Evolutionary conservation across 2,329 filamentous ascomycete species (phyloP).

Genomic region (Aspergillus sclerotialis): DNA sequence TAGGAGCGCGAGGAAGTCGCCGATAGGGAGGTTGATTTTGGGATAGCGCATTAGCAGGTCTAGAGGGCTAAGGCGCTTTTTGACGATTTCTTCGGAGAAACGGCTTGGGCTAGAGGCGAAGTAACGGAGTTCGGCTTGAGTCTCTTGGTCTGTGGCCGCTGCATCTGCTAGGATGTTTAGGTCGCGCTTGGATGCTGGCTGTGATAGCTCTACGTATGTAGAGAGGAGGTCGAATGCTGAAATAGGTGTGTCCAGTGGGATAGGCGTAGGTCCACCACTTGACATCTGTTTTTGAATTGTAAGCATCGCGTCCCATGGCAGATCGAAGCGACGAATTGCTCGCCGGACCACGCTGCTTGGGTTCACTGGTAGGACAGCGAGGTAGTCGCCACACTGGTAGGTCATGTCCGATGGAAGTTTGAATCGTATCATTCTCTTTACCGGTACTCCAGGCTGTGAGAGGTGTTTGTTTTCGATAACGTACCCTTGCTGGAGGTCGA

Average conservation of each 20-base stretch:
- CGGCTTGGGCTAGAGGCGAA: slow-evolving; percentile 22
- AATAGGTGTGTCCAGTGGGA: slow-evolving; percentile 52
- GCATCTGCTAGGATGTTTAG: slow-evolving; percentile 41
- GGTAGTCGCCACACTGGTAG: slow-evolving; percentile 69
- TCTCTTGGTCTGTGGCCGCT: slow-evolving; percentile 42
- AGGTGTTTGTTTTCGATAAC: slow-evolving; percentile 50
- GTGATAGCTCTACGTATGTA: slow-evolving; percentile 65
- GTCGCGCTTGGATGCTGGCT: slow-evolving; percentile 64
- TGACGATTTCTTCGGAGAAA: slow-evolving; percentile 44
- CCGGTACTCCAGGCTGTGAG: slow-evolving; percentile 43
- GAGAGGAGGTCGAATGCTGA: slow-evolving; percentile 59
- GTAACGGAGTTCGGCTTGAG: slow-evolving; percentile 34
- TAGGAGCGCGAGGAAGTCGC: slow-evolving; percentile 62
- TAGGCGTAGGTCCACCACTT: slow-evolving; percentile 13
- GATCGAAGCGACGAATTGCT: slow-evolving; percentile 56
- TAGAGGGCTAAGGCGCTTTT: slow-evolving; percentile 51
- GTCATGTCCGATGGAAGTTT: slow-evolving; percentile 58
- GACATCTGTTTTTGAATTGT: slow-evolving; percentile 50
- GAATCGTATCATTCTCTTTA: slow-evolving; percentile 61
- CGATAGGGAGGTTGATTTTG: slow-evolving; percentile 54
- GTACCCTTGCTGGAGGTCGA: slow-evolving; percentile 56
- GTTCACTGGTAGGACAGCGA: slow-evolving; percentile 67
- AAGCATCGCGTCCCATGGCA: slow-evolving; percentile 63
- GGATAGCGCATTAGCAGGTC: slow-evolving; percentile 63
- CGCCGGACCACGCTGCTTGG: slow-evolving; percentile 54